Evolutionary conservation across 1,284 basidiomycete species (phyloP), one percentile per base, ranked within the genome.

Genomic region (Pterula multifida): DNA sequence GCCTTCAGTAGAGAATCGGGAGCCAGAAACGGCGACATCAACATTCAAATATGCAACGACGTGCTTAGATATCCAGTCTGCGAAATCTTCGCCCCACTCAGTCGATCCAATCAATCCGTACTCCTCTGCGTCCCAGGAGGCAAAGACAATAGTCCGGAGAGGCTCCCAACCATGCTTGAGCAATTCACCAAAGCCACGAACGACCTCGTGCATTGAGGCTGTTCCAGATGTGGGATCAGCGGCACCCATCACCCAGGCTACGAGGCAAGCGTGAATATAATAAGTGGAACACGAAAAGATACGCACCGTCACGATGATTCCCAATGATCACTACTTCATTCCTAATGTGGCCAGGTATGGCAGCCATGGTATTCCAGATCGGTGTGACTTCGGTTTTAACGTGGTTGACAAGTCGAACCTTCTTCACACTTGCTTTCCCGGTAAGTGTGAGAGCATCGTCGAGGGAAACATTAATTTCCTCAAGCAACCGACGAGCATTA

Each of bases 151-250:
- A 12, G 84, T 90, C 42, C 90, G 71, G 28, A 90, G 63, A 2
- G 90, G 90, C 58, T 76, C 81, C 90, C 90, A 93, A 15, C 87
- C 90, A 26, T 69, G 71, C 55, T 66, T 66, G 26, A 84, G 58
- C 0, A 93, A 68, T 3, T 65, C 65, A 32, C 85, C 87, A 49
- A 89, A 74, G 2, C 85, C 88, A 45, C 78, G 76, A 48, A 90
- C 72, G 24, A 83, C 67, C 60, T 93, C 89, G 55, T 82, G 73
- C 52, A 89, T 66, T 2, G 81, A 73, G 1, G 80, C 86, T 0
- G 86, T 86, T n/a, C 90, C 90, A 12, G 81, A 90, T 39, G 76
- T 84, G 1, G 94, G 94, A 65, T 98, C 95, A 4, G 79, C 78
- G 44, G 76, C 92, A 26, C 90, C 90, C 62, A 87, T 68, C 2